Base-by-base conservation (phyloP, 2,329 filamentous ascomycete genomes). In the Ascochyta pisi region DNA sequence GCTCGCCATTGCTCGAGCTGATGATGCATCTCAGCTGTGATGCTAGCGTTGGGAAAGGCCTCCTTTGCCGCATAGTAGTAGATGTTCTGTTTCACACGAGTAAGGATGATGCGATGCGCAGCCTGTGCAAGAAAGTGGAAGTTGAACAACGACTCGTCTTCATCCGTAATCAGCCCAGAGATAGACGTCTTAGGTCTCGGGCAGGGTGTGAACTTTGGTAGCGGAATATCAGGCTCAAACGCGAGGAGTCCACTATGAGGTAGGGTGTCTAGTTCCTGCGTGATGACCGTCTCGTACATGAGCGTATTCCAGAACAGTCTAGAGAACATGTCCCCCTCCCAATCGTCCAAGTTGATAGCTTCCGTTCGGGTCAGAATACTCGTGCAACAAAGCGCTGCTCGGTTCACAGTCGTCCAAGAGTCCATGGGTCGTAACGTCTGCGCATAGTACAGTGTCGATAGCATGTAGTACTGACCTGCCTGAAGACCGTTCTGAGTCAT, bases 71-170 rank as follows among this genome's bases (percentile, higher is more conserved):
- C 79, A 64, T 81, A 82, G 44, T 77, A 79, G 63, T 82, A 83
- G 31, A 83, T 68, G 43, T 76, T 82, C 58, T 83, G 79, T 48
- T 81, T 79, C 26, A 84, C 79, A 6, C 82, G 79, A 1, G 81
- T 84, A 8, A 84, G 75, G 49, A 84, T 82, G 54, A 84, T 84
- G 41, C 82, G 79, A 64, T 84, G 82, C 6, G 82, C 82, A 33
- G 83, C 82, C 62, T 84, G 82, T 24, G 82, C 82, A 6, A 84
- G 77, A 58, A 84, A 84, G 60, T 84, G 82, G 54, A 84, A 84
- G 65, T 84, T 82, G 68, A 83, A 84, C 58, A 82, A 81, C 1
- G 82, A 78, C 55, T 84, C 81, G 50, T 83, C 80, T 35, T 82
- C 76, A 42, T 81, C 76, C 6, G 73, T 74, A 2, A 73, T 44